These are phyloP conservation scores for Barnettozyma vustinii DNA, from an alignment of 805 yeast species.

Conservation along the genomic window DNA sequence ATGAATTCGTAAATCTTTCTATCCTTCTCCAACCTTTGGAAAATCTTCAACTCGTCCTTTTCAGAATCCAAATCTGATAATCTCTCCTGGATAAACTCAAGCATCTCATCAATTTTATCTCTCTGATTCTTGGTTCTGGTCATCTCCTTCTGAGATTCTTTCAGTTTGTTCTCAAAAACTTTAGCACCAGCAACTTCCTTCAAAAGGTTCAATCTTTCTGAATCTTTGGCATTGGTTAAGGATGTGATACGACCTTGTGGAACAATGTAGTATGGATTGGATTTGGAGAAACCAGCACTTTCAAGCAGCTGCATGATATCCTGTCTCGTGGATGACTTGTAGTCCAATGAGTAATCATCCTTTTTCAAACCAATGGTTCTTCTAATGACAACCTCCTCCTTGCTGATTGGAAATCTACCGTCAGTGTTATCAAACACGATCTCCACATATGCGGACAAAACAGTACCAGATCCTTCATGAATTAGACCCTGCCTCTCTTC, in stretches of 20 bases:
- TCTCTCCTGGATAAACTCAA: slow-evolving; percentile 64
- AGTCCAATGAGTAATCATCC: slow-evolving; percentile 85
- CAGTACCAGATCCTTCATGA: slow-evolving; percentile 87
- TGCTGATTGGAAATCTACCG: slow-evolving; percentile 51
- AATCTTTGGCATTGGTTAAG: slow-evolving; percentile 82
- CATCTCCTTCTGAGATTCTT: slow-evolving; percentile 79
- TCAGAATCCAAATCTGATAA: slow-evolving; percentile 77
- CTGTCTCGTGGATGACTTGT: slow-evolving; percentile 68
- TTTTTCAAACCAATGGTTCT: slow-evolving; percentile 92
- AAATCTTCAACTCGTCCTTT: slow-evolving; percentile 65
- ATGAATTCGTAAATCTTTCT: slow-evolving; percentile 69
- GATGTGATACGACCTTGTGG: slow-evolving; percentile 93
- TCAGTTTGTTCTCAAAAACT: slow-evolving; percentile 76
- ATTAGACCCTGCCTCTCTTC: slow-evolving; percentile 84
- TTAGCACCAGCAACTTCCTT: slow-evolving; percentile 95
- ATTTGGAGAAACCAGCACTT: slow-evolving; percentile 85
- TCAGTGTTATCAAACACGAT: slow-evolving; percentile 79
- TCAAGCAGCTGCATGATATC: slow-evolving; percentile 81
- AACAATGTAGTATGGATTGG: slow-evolving; percentile 92
- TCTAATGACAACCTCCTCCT: slow-evolving; percentile 65
- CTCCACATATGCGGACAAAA: slow-evolving; percentile 91
- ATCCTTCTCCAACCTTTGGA: slow-evolving; percentile 59
- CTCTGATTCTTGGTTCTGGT: slow-evolving; percentile 61
- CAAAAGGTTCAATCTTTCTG: slow-evolving; percentile 69
- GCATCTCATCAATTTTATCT: slow-evolving; percentile 67